A percentile compares a stretch with the other conserved stretches of the same genome.
These are phyloP conservation scores for Pisolithus microcarpus DNA, from an alignment of 768 basidiomycete species.

Conservation along the genomic window DNA sequence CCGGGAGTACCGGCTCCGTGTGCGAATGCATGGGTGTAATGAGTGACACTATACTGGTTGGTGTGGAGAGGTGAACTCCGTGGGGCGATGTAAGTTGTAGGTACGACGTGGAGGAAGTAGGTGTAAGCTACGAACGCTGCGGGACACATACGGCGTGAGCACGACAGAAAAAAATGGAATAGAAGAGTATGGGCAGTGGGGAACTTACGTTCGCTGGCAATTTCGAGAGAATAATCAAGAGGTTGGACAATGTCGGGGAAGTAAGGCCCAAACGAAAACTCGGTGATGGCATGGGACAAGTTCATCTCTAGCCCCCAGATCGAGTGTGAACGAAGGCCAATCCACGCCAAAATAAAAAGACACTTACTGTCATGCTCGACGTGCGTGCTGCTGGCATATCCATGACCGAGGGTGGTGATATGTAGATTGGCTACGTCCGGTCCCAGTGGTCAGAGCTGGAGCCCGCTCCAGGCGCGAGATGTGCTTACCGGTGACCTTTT, in stretches of 20 bases:
- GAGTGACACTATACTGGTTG: conserved; percentile 91
- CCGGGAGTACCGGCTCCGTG: conserved; percentile 81
- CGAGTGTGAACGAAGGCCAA: background rate
- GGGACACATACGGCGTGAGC: background rate
- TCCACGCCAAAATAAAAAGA: background rate
- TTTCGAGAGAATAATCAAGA: conserved; percentile 82
- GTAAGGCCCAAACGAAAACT: conserved; percentile 94
- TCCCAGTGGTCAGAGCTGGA: background rate
- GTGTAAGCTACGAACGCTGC: conserved; percentile 86
- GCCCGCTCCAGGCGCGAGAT: background rate
- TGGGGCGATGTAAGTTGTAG: conserved; percentile 84
- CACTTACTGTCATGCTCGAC: conserved; percentile 77
- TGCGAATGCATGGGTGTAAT: conserved; percentile 71
- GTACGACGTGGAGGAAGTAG: conserved; percentile 93
- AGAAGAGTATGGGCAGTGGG: too few species aligned
- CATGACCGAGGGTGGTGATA: conserved; percentile 91
- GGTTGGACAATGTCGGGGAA: conserved; percentile 96
- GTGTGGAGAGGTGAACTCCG: conserved; percentile 59
- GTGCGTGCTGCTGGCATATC: conserved; percentile 82
- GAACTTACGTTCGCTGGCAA: conserved; percentile 52
- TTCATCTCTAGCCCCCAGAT: conserved; percentile 68
- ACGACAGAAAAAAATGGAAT: background rate
- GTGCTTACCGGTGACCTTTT: conserved; percentile 75
- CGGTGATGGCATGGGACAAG: conserved; percentile 90
- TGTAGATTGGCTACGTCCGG: conserved; percentile 88